phyloP scores from a whole-genome alignment of 2,329 filamentous ascomycete genomes.

The Trichoderma oligosporum region DNA sequence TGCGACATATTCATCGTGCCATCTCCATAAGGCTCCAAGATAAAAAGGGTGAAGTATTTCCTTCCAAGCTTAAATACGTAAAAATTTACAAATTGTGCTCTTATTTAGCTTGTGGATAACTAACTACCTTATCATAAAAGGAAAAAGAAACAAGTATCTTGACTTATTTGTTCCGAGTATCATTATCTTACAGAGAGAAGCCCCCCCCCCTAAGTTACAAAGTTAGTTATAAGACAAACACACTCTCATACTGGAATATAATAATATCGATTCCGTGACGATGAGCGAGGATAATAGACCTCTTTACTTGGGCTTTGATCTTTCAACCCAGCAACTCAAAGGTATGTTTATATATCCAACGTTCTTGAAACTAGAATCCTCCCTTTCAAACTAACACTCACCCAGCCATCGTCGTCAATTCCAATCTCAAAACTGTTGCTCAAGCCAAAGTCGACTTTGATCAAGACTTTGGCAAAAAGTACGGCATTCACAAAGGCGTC shows the following conservation, averaged over 20 bases:
- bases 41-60: too few relatives aligned
- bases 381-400: neutral
- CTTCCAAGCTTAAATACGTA: too few relatives aligned
- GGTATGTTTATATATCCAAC: slow-evolving; percentile 44
- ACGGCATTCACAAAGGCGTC: slow-evolving; percentile 85
- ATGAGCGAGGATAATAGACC: slow-evolving; percentile 45
- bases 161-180: neutral
- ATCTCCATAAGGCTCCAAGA: neutral
- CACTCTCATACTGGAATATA: neutral
- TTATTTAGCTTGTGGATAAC: too few relatives aligned
- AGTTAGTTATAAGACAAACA: too few relatives aligned
- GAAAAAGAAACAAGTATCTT: too few relatives aligned
- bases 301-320: slow-evolving; percentile 87
- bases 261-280: neutral
- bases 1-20: neutral
- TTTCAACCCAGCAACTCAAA: slow-evolving; percentile 96
- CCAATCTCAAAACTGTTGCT: slow-evolving; percentile 73
- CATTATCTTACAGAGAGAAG: neutral
- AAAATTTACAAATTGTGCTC: too few relatives aligned
- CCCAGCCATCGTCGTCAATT: slow-evolving; percentile 75
- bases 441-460: slow-evolving; percentile 96
- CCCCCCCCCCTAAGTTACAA: neutral
- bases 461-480: slow-evolving; percentile 67
- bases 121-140: too few relatives aligned
- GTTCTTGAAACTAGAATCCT: neutral